Base-by-base conservation (phyloP, 495 filamentous ascomycete species). In the Acidomyces sp. region DNA sequence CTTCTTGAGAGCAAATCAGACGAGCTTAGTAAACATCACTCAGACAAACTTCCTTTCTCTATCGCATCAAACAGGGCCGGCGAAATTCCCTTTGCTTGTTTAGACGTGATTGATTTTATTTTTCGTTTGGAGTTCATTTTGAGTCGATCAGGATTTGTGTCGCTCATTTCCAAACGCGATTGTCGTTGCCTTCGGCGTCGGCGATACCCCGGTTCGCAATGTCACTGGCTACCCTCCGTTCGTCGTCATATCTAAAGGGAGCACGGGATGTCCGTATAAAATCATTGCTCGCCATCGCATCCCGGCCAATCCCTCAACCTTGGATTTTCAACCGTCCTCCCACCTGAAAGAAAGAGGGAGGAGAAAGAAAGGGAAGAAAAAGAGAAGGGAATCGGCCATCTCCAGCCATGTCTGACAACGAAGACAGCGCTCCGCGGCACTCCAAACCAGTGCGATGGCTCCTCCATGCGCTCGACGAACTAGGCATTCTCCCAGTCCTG, bases 401-500 rank as follows among this genome's bases (percentile, higher is more conserved):
- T 13, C 26, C 26, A 13, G 26, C 9, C 9, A 29, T 13, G 13
- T 29, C 26, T 9, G 26, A 9, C 9, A 13, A 29, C 13, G 26
- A 9, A 13, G 9, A 29, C 9, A 13, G 9, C 9, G 9, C 26
- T 9, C 26, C 26, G 26, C n/a, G n/a, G n/a, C n/a, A n/a, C n/a
- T n/a, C n/a, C n/a, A 13, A 9, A 29, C 26, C 26, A 9, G 26
- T 29, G 9, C 26, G 26, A 9, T 29, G 26, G 26, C 9, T 29
- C 26, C 9, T 13, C 9, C 26, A 13, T 9, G 26, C 26, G 13
- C 26, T 29, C 31, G 20, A 43, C 6, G 60, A 62, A 40, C 43
- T 66, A 15, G 64, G 64, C 41, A 12, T 82, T 23, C 57, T 53
- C 22, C 67, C 74, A 12, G 53, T 80, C 26, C 53, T 66, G 37